These are phyloP conservation scores for Rhynchospora pubera DNA, from an alignment of 176 grass and related monocot species.

Conservation along the genomic window DNA sequence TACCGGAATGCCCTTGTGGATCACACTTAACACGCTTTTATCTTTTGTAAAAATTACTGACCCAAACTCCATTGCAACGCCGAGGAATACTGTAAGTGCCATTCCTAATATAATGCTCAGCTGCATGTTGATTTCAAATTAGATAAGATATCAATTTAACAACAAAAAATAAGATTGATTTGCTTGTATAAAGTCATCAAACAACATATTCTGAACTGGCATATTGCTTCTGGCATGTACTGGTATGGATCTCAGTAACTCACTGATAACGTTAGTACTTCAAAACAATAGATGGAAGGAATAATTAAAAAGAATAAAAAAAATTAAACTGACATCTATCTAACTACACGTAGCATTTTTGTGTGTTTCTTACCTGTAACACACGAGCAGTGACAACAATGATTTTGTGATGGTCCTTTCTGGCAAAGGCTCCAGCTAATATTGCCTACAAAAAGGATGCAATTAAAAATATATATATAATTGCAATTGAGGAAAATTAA, in stretches of 20 bases:
- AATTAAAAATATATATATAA: conserved; percentile 8
- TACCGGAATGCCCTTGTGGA: conserved; percentile 76
- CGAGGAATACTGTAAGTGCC: conserved; percentile 50
- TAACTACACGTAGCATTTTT: not conserved
- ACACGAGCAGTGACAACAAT: conserved; percentile 56
- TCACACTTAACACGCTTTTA: conserved; percentile 41
- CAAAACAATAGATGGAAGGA: not conserved
- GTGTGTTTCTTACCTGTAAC: conserved; percentile 45
- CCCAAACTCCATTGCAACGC: conserved; percentile 41
- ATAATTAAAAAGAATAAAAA: not conserved
- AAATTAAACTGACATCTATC: not conserved
- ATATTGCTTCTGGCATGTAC: not conserved
- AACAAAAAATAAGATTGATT: not conserved
- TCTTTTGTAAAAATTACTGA: conserved; percentile 73
- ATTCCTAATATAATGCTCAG: conserved; percentile 59
- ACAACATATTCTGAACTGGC: not conserved
- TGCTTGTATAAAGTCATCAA: not conserved
- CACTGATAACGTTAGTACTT: not conserved
- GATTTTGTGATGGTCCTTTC: conserved; percentile 46
- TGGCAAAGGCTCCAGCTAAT: conserved; percentile 85
- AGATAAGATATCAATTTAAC: no score
- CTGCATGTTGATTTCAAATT: conserved; percentile 31
- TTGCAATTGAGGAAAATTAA: not conserved
- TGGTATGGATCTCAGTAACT: not conserved
- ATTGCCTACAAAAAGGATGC: conserved; percentile 45